Evolutionary conservation across 106 monocot genomes (phyloP).

Genomic region (Agapanthus africanus): DNA sequence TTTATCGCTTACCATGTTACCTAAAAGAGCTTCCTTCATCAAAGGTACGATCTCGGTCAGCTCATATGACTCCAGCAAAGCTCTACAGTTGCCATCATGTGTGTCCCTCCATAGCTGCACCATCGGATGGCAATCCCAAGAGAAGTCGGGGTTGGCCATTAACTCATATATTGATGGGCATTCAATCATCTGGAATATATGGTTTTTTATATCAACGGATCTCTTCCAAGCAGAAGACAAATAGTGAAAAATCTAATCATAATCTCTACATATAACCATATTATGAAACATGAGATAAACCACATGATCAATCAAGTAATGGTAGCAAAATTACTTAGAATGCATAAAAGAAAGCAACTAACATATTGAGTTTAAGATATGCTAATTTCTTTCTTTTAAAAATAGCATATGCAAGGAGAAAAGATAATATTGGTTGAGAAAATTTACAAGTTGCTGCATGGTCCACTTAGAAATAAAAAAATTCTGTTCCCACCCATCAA

Average conservation of each 20-base stretch:
- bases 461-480: conserved; percentile 98
- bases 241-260: background rate
- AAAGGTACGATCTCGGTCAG: conserved; percentile 44
- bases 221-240: background rate
- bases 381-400: background rate
- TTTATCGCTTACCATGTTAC: conserved; percentile 48
- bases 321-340: background rate
- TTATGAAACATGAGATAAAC: background rate
- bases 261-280: background rate
- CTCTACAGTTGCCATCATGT: conserved; percentile 26
- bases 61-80: conserved; percentile 71
- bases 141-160: conserved; percentile 59
- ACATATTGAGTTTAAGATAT: background rate
- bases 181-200: conserved; percentile 76
- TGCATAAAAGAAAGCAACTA: background rate
- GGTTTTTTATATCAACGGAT: background rate
- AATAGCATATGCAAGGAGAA: background rate
- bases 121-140: conserved; percentile 64
- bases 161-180: conserved; percentile 98
- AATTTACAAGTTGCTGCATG: conserved; percentile 93
- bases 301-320: no score
- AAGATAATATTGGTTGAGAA: background rate
- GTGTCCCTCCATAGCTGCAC: conserved; percentile 86
- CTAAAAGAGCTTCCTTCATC: conserved; percentile 72
- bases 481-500: conserved; percentile 86